Base-by-base conservation (phyloP, 805 yeast genomes). In the Nakazawaea laoshanensis region DNA sequence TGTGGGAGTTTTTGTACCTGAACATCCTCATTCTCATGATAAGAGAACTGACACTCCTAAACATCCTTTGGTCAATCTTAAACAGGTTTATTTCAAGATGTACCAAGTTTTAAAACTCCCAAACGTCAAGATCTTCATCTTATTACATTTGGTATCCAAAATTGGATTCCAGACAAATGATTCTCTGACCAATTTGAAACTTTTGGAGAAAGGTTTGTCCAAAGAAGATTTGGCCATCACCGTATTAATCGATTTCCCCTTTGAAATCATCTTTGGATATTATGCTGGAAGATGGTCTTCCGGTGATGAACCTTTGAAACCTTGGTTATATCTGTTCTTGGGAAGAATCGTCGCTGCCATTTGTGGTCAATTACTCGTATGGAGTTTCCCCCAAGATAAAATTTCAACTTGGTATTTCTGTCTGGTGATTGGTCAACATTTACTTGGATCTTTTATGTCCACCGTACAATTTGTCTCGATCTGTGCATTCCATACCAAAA, bases 121-220 rank as follows among this genome's bases (percentile, higher is more conserved):
- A 8, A 76, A 84, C 39, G 80, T 92, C 28, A 87, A 76, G 51
- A 64, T 77, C 5, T 74, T 92, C 44, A 77, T 86, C 14, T 42
- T 76, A 2, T 72, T 92, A 7, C 88, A 87, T 47, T 54, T 92
- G 27, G 53, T 86, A 8, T 77, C 94, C 24, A 92, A 92, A 49
- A 66, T 89, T 37, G 97, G 95, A 2, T 92, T 92, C 55, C 96
- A 88, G 51, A 95, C 88, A 19, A 92, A 88, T 48, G 98, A 92
- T 55, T 87, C 92, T 6, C 96, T 94, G 19, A 92, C 97, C 1
- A 89, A 89, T 50, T 67, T 92, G 45, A 92, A 89, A 52, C 63
- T 92, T 15, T 61, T 92, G 5, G 98, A 92, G 51, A 80, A 79
- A 47, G 98, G 98, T 0, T 74, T 92, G 28, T 76, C 92, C 24